These are phyloP conservation scores for Suillus brevipes DNA, from an alignment of 768 basidiomycete species.

Conservation along the genomic window DNA sequence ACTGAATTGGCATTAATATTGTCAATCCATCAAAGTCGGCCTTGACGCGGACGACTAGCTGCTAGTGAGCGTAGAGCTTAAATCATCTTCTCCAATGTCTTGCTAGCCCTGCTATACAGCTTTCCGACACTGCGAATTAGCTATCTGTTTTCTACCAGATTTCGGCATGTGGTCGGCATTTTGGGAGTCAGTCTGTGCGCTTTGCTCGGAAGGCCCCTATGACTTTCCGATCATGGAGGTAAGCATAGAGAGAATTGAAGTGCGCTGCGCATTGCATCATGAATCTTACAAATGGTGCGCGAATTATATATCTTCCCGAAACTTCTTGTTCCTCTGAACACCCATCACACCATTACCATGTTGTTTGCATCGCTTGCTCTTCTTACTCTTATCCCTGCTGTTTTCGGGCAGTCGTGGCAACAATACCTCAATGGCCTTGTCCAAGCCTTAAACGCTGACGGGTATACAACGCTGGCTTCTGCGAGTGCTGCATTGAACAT, in stretches of 20 bases:
- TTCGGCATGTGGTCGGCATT: not conserved
- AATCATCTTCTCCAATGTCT: not conserved
- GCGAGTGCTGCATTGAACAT: slow-evolving; percentile 43
- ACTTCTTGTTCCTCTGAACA: not conserved
- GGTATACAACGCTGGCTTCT: slow-evolving; percentile 44
- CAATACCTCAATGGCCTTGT: slow-evolving; percentile 36
- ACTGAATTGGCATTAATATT: not conserved
- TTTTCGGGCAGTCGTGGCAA: slow-evolving; percentile 24
- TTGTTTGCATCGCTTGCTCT: slow-evolving; percentile 15
- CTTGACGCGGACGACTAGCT: not conserved
- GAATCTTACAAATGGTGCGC: slow-evolving; percentile 2
- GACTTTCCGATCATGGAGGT: not conserved
- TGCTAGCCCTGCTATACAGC: not conserved
- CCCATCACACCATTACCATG: slow-evolving; percentile 26
- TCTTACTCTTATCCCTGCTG: slow-evolving; percentile 27
- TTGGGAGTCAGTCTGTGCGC: not conserved
- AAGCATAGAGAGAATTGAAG: not conserved
- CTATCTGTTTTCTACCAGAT: not conserved
- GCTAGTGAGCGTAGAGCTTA: not conserved
- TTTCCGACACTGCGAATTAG: slow-evolving; percentile 3
- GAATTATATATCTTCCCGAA: not conserved
- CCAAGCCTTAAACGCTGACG: slow-evolving; percentile 37
- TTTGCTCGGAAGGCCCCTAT: not conserved
- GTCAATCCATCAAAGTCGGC: not conserved
- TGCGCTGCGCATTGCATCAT: slow-evolving; percentile 34